phyloP scores from a whole-genome alignment of 129 eudicot species.

The Helianthus annuus region HanXRQr2.0-SUNRISE NC_035435.2:120280528-120281027 shows the following conservation, averaged over 20 bases:
- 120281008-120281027: neutral
- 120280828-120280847: conserved; percentile 35
- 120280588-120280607: conserved; percentile 80
- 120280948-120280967: neutral
- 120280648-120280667: neutral
- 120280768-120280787: conserved; percentile 9
- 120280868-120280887: conserved; percentile 44
- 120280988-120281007: conserved; percentile 5
- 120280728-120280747: conserved; percentile 39
- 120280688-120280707: conserved; percentile 27
- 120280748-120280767: neutral
- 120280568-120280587: conserved; percentile 61
- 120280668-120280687: neutral
- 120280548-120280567: conserved; percentile 13
- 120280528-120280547: neutral
- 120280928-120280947: neutral
- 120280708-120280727: conserved; percentile 22
- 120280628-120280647: conserved; percentile 19
- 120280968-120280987: neutral
- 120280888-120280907: neutral
- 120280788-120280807: conserved; percentile 13
- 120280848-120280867: conserved; percentile 37
- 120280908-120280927: conserved; percentile 2
- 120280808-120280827: conserved; percentile 46
- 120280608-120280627: conserved; percentile 61